phyloP scores from a whole-genome alignment of 176 grass and related monocot genomes.

The Carex parvula region DNA sequence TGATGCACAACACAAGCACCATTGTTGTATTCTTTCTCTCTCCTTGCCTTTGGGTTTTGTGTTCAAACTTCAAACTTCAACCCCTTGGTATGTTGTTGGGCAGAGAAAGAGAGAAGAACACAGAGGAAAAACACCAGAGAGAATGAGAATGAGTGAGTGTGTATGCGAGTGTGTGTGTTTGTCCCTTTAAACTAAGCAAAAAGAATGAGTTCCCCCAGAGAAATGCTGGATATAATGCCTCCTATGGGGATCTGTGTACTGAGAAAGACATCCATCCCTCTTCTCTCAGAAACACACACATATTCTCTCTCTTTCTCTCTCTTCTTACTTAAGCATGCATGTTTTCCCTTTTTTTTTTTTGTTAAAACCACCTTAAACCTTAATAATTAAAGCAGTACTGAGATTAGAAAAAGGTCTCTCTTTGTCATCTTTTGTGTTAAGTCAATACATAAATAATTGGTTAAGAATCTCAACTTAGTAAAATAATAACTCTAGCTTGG shows the following conservation, averaged over 20 bases:
- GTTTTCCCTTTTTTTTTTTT: conserved; percentile 22
- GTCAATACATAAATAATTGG: conserved; percentile 16
- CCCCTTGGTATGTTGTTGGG: neutral
- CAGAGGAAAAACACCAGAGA: conserved; percentile 35
- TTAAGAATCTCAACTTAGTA: neutral
- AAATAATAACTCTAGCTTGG: conserved; percentile 6
- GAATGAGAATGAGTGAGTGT: neutral
- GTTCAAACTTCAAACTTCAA: conserved; percentile 24
- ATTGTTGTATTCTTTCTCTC: conserved; percentile 41
- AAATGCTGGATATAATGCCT: conserved; percentile 52
- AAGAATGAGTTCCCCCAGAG: conserved; percentile 65
- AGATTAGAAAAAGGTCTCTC: conserved; percentile 26
- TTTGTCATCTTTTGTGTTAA: conserved; percentile 3
- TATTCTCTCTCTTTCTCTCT: conserved; percentile 21
- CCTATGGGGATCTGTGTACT: conserved; percentile 88
- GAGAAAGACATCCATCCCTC: conserved; percentile 34
- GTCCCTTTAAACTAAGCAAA: conserved; percentile 91
- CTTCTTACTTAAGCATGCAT: neutral
- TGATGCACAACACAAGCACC: conserved; percentile 52
- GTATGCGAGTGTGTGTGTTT: no score
- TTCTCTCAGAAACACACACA: neutral
- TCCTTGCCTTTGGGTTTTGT: conserved; percentile 41
- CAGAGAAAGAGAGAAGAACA: conserved; percentile 16
- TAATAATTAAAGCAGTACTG: neutral
- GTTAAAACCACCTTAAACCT: conserved; percentile 28